Evolutionary conservation across 1,284 basidiomycete species (phyloP).

Genomic region (Gomphus bonarii): DNA sequence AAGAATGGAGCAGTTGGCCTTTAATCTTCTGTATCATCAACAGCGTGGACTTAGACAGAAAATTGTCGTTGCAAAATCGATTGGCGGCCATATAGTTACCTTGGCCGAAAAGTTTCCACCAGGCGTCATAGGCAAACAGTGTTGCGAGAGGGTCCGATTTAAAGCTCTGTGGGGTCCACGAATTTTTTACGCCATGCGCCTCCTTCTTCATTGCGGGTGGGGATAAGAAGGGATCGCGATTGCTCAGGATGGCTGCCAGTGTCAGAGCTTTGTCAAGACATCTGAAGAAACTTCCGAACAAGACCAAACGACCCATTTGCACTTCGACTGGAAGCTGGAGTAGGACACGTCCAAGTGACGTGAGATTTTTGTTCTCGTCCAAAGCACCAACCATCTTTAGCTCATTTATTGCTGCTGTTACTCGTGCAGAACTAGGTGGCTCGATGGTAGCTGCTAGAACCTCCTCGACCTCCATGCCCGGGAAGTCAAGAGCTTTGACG

Average conservation of each 20-base stretch:
- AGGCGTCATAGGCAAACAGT: slow-evolving; percentile 74
- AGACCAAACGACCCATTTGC: slow-evolving; percentile 81
- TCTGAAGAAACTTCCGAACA: slow-evolving; percentile 90
- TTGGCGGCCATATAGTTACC: slow-evolving; percentile 60
- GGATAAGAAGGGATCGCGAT: slow-evolving; percentile 84
- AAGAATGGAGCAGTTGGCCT: slow-evolving; percentile 66
- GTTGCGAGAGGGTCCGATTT: slow-evolving; percentile 81
- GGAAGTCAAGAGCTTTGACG: slow-evolving; percentile 92
- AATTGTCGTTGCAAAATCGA: slow-evolving; percentile 79
- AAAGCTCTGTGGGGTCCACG: slow-evolving; percentile 74
- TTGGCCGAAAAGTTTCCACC: slow-evolving; percentile 62
- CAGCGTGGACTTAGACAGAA: slow-evolving; percentile 79
- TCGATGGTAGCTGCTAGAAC: slow-evolving; percentile 84
- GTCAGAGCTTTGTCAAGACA: slow-evolving; percentile 87
- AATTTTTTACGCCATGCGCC: slow-evolving; percentile 63
- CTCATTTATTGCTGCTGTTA: slow-evolving; percentile 73
- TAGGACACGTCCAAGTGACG: slow-evolving; percentile 81
- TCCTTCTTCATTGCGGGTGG: slow-evolving; percentile 63
- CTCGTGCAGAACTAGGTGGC: slow-evolving; percentile 74
- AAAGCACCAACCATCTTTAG: slow-evolving; percentile 86
- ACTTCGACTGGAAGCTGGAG: slow-evolving; percentile 87
- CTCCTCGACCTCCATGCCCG: slow-evolving; percentile 79
- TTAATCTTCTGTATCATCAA: slow-evolving; percentile 82
- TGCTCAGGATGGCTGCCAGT: slow-evolving; percentile 83
- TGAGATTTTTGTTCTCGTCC: slow-evolving; percentile 69